Conservation (phyloP, 352 stramenopile genomes). For the Pythium insidiosum region DNA sequence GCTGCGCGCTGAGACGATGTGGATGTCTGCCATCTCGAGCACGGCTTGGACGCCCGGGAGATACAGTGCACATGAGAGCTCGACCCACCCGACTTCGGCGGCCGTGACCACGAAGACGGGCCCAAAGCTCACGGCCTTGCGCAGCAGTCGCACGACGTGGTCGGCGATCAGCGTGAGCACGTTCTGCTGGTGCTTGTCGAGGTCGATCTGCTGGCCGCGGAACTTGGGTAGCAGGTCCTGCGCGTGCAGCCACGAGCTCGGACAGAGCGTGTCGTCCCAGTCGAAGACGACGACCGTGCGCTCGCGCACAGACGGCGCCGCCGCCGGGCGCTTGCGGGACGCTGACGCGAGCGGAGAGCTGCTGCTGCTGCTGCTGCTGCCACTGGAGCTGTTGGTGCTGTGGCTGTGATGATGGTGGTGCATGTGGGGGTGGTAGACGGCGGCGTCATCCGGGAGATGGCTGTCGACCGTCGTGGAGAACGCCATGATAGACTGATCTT, state of each 20-base stretch:
- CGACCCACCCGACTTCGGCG: conserved; percentile 77
- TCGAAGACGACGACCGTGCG: conserved; percentile 83
- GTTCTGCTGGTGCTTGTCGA: conserved; percentile 44
- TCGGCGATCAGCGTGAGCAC: conserved; percentile 50
- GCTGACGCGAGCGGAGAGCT: background rate
- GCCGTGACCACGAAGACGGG: conserved; percentile 84
- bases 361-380: background rate
- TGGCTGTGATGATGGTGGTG: conserved; percentile 10
- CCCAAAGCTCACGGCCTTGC: conserved; percentile 67
- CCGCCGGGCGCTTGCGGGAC: conserved; percentile 9
- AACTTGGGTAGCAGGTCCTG: conserved; percentile 77
- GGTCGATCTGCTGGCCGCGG: conserved; percentile 58
- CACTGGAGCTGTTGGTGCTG: too few relatives aligned
- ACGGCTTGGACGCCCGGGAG: conserved; percentile 55
- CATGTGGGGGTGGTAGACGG: conserved; percentile 3
- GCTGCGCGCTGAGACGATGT: conserved; percentile 78
- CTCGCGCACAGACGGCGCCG: conserved; percentile 34
- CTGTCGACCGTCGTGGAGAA: conserved; percentile 20
- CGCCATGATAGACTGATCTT: conserved; percentile 11
- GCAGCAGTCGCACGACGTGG: conserved; percentile 53
- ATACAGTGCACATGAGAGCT: conserved; percentile 75
- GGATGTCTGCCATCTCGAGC: conserved; percentile 65
- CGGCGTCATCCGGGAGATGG: conserved; percentile 10
- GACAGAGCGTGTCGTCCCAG: conserved; percentile 86
- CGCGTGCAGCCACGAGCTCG: conserved; percentile 76